Evolutionary conservation across 441 rosid genomes (phyloP), one percentile per base, ranked within the genome.

Genomic region (Arabidopsis hybrid): DNA sequence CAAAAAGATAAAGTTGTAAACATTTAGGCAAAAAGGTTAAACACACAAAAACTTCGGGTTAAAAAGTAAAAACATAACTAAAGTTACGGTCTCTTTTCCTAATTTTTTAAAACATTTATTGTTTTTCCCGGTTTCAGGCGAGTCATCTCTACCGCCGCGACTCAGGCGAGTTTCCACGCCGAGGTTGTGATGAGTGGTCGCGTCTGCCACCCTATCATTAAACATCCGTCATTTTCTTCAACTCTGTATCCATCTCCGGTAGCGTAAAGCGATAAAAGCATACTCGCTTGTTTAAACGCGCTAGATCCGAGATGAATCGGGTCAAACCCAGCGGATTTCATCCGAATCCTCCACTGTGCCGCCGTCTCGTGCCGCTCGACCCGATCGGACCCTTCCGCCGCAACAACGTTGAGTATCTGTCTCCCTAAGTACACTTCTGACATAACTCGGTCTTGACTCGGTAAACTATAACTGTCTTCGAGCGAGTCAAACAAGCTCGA

Each of bases 141-240:
- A 67, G 9, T 68, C 74, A n/a, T 55, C 42, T 62, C 66, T 65
- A 76, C 51, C 67, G 39, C 38, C 73, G 73, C n/a, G 43, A 53
- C 47, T 43, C 72, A 34, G 38, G 82, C 79, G 56, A 87, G 85
- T 68, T 86, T 84, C 97, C 97, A 92, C 69, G 96, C 96, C 35
- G 97, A 90, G 0, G 94, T 92, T 0, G 92, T 80, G 31, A 92
- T 84, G 17, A 92, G 83, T 7, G 96, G 97, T 2, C 92, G 83
- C 71, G 84, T 88, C 38, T 92, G 97, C 96, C 96, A 92, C 8
- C 96, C 92, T 0, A 92, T 82, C 51, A 86, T 88, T 68, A 92
- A 35, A 59, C 91, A 84, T 0, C 96, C 92, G 11, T 88, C 86
- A 1, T 75, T 84, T 75, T 92, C 96, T 78, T 92, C 92, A 2